Evolutionary conservation across 2,329 filamentous ascomycete genomes (phyloP), one percentile per base, ranked within the genome.

Genomic region (Aspergillus luchuensis): DNA sequence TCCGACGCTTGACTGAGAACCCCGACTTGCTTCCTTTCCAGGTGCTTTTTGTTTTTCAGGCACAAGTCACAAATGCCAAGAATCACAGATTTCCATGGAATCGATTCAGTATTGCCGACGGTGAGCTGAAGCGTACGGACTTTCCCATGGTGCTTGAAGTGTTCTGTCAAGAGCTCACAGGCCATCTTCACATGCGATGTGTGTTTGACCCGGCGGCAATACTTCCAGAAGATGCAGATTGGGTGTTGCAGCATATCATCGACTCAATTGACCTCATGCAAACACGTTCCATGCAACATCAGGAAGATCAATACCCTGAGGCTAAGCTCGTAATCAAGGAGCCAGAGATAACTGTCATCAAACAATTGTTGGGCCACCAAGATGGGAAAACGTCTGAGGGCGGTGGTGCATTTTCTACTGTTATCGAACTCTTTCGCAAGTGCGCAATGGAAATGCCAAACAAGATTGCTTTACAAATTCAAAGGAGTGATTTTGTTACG

Each of bases 41-140:
- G 17, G 55, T 57, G 5, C 41, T 61, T n/a, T 61, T 48, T 30
- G 59, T 61, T 21, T 61, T 57, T 15, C 59, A 57, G 13, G 52
- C 54, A 25, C 5, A 36, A 45, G 13, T 36, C 13, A n/a, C 47
- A 19, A 33, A 17, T 13, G n/a, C 5, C 7, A n/a, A 15, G 15
- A n/a, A 17, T 30, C 47, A 49, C 8, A 13, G 2, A 25, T 10
- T 7, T 8, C 15, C 47, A 49, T 30, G 25, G 47, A 8, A 1
- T 6, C 28, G 15, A 2, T 49, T 49, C 25, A 33, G 25, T 8
- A 28, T 30, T 11, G 15, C 13, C 2, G 21, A 45, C 30, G 36
- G 15, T 50, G 13, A 54, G 19, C 4, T 49, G 5, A 49, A 25
- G 15, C 43, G 33, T 21, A 28, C 51, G 2, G 58, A 60, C 3